Evolutionary conservation across 352 stramenopile genomes (phyloP), one percentile per base, ranked within the genome.

Genomic region (Thraustotheca clavata): DNA sequence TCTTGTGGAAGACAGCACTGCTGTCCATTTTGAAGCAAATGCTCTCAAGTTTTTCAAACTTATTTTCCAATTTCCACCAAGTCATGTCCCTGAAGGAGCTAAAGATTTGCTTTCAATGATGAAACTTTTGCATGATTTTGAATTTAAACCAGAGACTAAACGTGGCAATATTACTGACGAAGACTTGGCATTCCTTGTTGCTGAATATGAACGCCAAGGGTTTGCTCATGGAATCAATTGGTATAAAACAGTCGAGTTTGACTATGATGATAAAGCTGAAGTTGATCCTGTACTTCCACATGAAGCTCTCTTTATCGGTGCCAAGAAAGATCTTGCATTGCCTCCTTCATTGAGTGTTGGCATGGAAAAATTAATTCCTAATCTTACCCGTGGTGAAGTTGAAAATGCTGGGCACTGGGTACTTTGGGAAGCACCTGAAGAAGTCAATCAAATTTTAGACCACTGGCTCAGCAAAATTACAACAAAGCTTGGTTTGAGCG

Each of bases 171-270:
- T 89, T 14, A 76, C 70, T 16, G 68, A 84, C 29, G 60, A 72
- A 1, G 82, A 91, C 60, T 38, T 87, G 26, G 73, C 79, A 24
- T 87, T 80, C 55, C 87, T 89, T 60, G 75, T 84, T 34, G 49
- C 73, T 22, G 63, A 85, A 62, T 89, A 87, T 67, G 50, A 68
- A 11, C 63, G 62, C 49, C 71, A 68, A 9, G 80, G 80, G 24
- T 91, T 91, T 60, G 71, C 78, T 57, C 76, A 71, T 41, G 78
- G 71, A 49, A 79, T 70, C 35, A 73, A 72, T 67, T 74, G 71
- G 43, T 83, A 83, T 67, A 72, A 49, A 32, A 79, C 74, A 5
- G 70, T 73, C 54, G 67, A 72, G 31, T 67, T 78, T 27, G 73
- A 85, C 46, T 85, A 73, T n/a, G 67, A 77, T 52, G 69, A 48